Conservation (phyloP, 176 grass and related monocot genomes). For the Coix lacrymajobi region DNA sequence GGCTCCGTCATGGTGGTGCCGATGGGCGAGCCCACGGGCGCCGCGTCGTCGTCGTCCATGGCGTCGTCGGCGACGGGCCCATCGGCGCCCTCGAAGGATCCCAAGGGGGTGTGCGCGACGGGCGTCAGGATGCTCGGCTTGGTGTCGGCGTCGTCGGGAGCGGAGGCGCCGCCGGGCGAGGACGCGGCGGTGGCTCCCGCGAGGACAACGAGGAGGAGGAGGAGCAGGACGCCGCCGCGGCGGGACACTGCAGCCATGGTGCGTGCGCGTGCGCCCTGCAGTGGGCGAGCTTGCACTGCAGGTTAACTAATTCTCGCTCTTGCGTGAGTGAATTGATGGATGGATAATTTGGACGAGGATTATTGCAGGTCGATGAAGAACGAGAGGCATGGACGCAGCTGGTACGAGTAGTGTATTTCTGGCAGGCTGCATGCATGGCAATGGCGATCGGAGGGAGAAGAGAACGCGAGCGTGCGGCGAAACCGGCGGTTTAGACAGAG, state of each 20-base stretch:
- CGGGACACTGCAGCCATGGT: background rate
- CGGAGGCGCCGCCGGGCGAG: background rate
- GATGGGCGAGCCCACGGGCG: constrained; percentile 21
- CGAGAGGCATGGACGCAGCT: too few species aligned
- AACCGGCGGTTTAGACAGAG: too few species aligned
- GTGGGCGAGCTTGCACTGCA: background rate
- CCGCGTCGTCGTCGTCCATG: constrained; percentile 3
- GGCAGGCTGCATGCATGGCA: too few species aligned
- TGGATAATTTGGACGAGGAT: background rate
- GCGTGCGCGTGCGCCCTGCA: background rate
- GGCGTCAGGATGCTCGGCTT: constrained; percentile 2
- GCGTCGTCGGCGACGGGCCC: constrained; percentile 5
- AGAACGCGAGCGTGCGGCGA: too few species aligned
- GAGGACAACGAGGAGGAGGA: background rate
- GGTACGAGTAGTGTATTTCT: too few species aligned
- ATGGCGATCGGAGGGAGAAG: too few species aligned
- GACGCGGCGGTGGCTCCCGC: background rate
- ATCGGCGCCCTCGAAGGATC: constrained; percentile 18
- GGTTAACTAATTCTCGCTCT: background rate
- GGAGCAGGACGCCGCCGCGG: background rate
- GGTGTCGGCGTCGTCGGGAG: background rate
- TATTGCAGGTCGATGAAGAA: too few species aligned
- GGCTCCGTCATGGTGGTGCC: constrained; percentile 33
- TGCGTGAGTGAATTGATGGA: background rate
- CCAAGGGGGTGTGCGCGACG: constrained; percentile 9